A percentile compares a stretch with the other conserved stretches of the same genome.
Evolutionary conservation across 805 yeast genomes (phyloP).

Genomic region (Ogataea zsoltii): DNA sequence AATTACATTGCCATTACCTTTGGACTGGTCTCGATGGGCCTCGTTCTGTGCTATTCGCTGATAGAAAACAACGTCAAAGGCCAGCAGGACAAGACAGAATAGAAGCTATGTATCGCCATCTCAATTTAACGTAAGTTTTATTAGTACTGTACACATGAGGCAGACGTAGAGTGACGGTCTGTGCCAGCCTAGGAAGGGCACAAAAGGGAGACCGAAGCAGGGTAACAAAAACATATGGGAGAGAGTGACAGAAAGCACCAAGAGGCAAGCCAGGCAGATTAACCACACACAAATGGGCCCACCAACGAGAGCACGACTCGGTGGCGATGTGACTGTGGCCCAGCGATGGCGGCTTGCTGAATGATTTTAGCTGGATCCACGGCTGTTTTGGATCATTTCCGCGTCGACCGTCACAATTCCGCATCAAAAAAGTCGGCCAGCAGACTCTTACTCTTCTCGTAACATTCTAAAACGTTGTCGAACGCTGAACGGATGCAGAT

Average conservation of each 20-base stretch:
- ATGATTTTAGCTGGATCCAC: no score
- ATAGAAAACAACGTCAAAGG: slow-evolving; percentile 29
- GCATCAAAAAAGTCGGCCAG: slow-evolving; percentile 53
- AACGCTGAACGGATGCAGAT: slow-evolving; percentile 54
- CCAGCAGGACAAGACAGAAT: slow-evolving; percentile 5
- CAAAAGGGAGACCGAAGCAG: slow-evolving; percentile 2
- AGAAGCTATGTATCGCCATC: not conserved
- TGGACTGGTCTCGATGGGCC: slow-evolving; percentile 69
- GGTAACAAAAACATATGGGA: not conserved
- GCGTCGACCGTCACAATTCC: slow-evolving; percentile 20
- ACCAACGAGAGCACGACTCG: no score
- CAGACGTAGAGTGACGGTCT: not conserved
- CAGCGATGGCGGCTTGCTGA: no score
- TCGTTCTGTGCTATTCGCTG: slow-evolving; percentile 69
- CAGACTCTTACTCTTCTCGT: slow-evolving; percentile 49
- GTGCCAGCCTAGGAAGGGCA: not conserved
- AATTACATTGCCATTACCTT: slow-evolving; percentile 69
- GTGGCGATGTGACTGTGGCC: no score
- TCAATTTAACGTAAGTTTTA: not conserved
- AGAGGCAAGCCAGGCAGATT: no score
- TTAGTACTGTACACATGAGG: slow-evolving; percentile 7
- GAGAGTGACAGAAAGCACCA: not conserved
- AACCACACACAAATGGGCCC: no score
- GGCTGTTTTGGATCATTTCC: not conserved
- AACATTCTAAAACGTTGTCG: slow-evolving; percentile 50